A percentile compares a stretch with the other conserved stretches of the same genome.
Evolutionary conservation across 129 eudicot species (phyloP).

Genomic region (Helianthus annuus): HanXRQr2.0-SUNRISE NC_035439.2:133171009-133171508

Average conservation of each 20-base stretch:
- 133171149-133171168: background rate
- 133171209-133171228: background rate
- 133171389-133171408: background rate
- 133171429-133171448: background rate
- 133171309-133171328: no score
- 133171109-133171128: background rate
- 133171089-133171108: no score
- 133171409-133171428: slow-evolving; percentile 13
- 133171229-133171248: no score
- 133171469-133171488: slow-evolving; percentile 2
- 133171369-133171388: background rate
- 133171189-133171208: background rate
- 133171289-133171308: background rate
- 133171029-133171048: no score
- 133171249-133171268: no score
- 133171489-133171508: background rate
- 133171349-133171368: background rate
- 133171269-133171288: no score
- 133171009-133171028: no score
- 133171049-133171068: no score
- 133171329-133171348: background rate
- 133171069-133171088: no score
- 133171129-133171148: background rate
- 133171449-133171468: background rate
- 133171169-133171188: background rate